Evolutionary conservation across 805 yeast species (phyloP).

Genomic region (Kluyveromyces siamensis): DNA sequence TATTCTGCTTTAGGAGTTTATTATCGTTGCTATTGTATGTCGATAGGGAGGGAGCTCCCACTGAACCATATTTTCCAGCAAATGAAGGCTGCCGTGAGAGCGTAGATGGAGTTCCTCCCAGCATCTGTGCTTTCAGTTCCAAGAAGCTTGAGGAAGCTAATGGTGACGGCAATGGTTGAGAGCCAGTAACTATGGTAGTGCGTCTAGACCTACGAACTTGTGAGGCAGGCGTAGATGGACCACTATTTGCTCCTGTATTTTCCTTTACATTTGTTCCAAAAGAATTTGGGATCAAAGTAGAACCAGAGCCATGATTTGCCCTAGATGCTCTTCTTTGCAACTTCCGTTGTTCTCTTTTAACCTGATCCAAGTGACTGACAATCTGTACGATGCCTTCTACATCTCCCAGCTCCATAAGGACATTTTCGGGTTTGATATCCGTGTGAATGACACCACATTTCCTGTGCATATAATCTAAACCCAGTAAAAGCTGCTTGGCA

Average conservation of each 20-base stretch:
- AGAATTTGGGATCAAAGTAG: constrained; percentile 5
- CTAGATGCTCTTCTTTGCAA: constrained; percentile 33
- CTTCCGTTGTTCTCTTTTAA: constrained; percentile 35
- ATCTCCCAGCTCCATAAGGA: constrained; percentile 72
- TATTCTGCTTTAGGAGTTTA: background rate
- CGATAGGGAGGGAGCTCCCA: background rate
- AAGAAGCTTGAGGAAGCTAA: constrained; percentile 42
- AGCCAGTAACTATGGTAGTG: constrained; percentile 74
- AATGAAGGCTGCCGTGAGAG: constrained; percentile 10
- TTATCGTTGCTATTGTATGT: background rate
- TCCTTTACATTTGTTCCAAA: background rate
- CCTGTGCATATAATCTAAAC: constrained; percentile 54
- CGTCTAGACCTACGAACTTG: constrained; percentile 45
- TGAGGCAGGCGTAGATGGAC: constrained; percentile 7
- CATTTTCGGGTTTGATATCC: constrained; percentile 71
- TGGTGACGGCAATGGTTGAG: constrained; percentile 90
- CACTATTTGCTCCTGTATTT: background rate
- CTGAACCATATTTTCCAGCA: constrained; percentile 6
- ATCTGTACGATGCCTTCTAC: constrained; percentile 66
- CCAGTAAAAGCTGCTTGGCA: constrained; percentile 65
- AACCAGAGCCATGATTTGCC: constrained; percentile 8
- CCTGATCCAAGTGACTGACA: constrained; percentile 53
- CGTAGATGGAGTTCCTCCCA: constrained; percentile 10
- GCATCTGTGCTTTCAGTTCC: constrained; percentile 25
- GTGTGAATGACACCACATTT: constrained; percentile 67